Percentiles rank a stretch among this genome's conserved stretches.
phyloP scores from a whole-genome alignment of 805 yeast genomes.

The Yarrowia divulgata region DNA sequence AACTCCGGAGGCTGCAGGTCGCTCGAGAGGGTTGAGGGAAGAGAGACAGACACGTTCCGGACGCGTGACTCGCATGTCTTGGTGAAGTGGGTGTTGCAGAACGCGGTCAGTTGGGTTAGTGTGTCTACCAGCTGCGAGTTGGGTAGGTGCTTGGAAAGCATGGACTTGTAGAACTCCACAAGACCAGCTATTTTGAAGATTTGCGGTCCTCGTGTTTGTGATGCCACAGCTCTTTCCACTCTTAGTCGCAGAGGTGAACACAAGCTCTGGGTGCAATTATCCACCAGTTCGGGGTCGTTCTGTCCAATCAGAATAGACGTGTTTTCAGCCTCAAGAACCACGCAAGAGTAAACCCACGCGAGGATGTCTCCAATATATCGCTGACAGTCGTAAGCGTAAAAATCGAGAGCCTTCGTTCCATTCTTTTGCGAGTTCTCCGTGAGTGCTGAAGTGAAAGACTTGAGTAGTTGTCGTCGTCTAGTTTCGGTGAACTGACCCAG shows the following conservation, averaged over 20 bases:
- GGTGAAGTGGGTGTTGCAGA: conserved; percentile 54
- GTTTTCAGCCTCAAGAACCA: conserved; percentile 86
- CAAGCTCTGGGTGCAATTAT: conserved; percentile 60
- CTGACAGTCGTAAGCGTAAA: conserved; percentile 79
- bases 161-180: conserved; percentile 68
- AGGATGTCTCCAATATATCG: conserved; percentile 85
- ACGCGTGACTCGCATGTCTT: conserved; percentile 53
- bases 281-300: conserved; percentile 52
- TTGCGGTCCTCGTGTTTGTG: conserved; percentile 64
- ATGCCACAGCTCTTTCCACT: conserved; percentile 70
- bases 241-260: conserved; percentile 67
- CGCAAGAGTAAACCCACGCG: conserved; percentile 84
- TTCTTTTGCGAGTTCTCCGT: conserved; percentile 45
- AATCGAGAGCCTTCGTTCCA: conserved; percentile 59
- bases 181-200: conserved; percentile 68
- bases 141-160: conserved; percentile 60
- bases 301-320: conserved; percentile 66
- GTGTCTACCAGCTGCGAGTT: conserved; percentile 47
- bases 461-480: conserved; percentile 68
- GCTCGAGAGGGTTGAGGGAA: conserved; percentile 5
- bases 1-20: conserved; percentile 86
- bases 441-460: conserved; percentile 64
- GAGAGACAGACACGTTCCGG: conserved; percentile 48
- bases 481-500: conserved; percentile 67
- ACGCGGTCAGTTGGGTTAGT: conserved; percentile 50